These are phyloP conservation scores for Mentha longifolia DNA, from an alignment of 257 asterid species.

Conservation along the genomic window DNA sequence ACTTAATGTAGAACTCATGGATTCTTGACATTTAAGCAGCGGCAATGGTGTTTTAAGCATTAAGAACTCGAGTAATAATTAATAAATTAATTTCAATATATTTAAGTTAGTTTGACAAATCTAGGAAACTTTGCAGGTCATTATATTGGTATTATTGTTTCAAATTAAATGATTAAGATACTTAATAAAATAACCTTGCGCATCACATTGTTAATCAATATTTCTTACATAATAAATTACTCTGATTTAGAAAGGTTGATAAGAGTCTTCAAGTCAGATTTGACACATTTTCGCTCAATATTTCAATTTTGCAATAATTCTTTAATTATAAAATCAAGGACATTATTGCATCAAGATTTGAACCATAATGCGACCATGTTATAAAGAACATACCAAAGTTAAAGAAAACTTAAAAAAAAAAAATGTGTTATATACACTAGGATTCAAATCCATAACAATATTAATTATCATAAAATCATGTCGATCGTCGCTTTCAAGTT, in stretches of 20 bases:
- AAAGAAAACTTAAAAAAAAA: constrained; percentile 24
- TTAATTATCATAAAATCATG: constrained; percentile 2
- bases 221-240: background rate
- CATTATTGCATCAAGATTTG: constrained; percentile 33
- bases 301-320: background rate
- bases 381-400: constrained; percentile 19
- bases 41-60: background rate
- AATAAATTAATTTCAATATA: background rate
- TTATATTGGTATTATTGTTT: background rate
- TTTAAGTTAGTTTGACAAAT: constrained; percentile 16
- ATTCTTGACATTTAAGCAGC: constrained; percentile 21
- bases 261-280: background rate
- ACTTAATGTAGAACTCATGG: constrained; percentile 10
- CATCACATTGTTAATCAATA: background rate
- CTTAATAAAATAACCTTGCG: background rate
- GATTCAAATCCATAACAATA: background rate
- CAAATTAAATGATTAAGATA: background rate
- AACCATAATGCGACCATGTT: constrained; percentile 36
- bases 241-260: too few relatives aligned
- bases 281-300: background rate
- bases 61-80: background rate
- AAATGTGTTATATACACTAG: background rate
- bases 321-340: background rate
- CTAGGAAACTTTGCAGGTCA: constrained; percentile 8
- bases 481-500: background rate